Conservation (phyloP, 164 flowering plant species). For the Kalanchoe fedtschenkoi region DNA sequence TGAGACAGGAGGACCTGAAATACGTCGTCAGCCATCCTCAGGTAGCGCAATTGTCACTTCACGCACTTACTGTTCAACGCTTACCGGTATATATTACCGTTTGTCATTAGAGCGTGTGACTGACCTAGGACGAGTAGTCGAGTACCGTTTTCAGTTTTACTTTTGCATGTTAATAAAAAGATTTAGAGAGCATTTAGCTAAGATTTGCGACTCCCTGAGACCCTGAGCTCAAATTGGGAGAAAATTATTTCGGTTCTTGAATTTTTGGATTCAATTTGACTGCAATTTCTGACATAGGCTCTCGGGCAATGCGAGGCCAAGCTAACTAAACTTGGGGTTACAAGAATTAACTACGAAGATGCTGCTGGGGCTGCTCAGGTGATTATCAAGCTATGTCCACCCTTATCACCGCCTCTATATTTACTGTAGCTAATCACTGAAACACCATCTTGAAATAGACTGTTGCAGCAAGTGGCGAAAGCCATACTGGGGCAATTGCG, state of each 20-base stretch:
- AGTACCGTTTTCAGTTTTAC: no score
- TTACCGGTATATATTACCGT: no score
- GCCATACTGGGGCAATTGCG: constrained; percentile 43
- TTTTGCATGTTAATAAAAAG: no score
- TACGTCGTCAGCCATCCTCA: constrained; percentile 60
- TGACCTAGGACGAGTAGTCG: no score
- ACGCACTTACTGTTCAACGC: no score
- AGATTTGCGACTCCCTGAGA: no score
- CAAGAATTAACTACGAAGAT: constrained; percentile 49
- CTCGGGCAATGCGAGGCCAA: constrained; percentile 61
- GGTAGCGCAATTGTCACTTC: constrained; percentile 19
- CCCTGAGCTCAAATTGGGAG: no score
- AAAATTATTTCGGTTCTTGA: no score
- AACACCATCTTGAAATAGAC: constrained; percentile 17
- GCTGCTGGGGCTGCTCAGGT: constrained; percentile 86
- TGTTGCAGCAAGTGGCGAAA: constrained; percentile 24
- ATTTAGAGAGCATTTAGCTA: no score
- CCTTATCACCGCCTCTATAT: not conserved
- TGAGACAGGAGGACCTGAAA: constrained; percentile 38
- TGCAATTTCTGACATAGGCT: constrained; percentile 27
- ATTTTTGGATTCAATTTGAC: not conserved
- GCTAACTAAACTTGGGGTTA: constrained; percentile 50
- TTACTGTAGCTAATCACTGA: not conserved
- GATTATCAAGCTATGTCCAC: not conserved
- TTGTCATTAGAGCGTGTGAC: no score